These are phyloP conservation scores for Solanum bukasovii DNA, from an alignment of 257 asterid genomes.

Conservation along the genomic window DNA sequence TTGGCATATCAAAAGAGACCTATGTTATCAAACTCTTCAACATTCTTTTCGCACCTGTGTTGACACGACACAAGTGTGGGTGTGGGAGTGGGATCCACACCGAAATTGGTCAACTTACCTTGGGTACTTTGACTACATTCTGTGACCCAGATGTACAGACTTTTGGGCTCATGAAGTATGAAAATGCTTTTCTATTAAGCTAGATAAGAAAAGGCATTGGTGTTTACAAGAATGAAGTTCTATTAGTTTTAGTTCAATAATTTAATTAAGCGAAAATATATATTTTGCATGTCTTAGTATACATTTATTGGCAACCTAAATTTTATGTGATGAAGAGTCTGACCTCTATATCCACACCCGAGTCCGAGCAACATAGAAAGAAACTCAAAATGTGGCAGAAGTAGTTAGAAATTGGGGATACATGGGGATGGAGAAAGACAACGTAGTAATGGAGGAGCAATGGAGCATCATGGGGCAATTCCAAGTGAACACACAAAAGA, in stretches of 20 bases:
- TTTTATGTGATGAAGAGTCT: neutral
- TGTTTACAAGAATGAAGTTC: neutral
- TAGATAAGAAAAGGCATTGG: neutral
- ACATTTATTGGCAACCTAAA: neutral
- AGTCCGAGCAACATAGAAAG: neutral
- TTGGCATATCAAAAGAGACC: neutral
- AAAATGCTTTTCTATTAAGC: neutral
- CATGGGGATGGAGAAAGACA: neutral
- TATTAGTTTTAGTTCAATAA: neutral
- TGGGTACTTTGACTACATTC: neutral
- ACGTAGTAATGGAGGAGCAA: neutral
- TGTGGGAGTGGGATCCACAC: neutral
- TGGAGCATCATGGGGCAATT: neutral
- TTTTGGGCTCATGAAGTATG: neutral
- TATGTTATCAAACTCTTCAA: neutral
- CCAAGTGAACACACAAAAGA: neutral
- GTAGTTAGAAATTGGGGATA: neutral
- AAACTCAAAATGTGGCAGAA: neutral
- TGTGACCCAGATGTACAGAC: neutral
- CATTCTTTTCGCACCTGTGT: neutral
- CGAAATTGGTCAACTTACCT: neutral
- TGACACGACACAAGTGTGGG: neutral
- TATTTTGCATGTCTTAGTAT: neutral
- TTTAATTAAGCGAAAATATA: neutral
- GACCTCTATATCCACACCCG: neutral